Evolutionary conservation across 768 basidiomycete species (phyloP), one percentile per base, ranked within the genome.

Genomic region (Russula sp.): DNA sequence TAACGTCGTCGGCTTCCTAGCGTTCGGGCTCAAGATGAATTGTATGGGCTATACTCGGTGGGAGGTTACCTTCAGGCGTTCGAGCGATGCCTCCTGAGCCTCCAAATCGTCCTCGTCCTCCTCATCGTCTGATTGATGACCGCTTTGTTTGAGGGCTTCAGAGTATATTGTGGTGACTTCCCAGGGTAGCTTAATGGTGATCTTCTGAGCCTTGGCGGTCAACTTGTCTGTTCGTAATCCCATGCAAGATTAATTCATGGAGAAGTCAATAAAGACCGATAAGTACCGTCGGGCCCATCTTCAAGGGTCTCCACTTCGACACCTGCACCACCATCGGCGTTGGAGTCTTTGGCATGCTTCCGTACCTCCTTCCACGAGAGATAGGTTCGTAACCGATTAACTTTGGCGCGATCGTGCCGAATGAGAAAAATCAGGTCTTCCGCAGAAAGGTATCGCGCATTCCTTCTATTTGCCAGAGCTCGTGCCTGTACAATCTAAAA

Each of bases 381-480:
- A 72, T 97, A 98, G 11, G 92, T 96, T 38, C 93, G 78, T 32
- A 98, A 79, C 50, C 95, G 82, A 76, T 97, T 96, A 66, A 98
- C 92, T 74, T 96, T 97, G 9, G 89, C 90, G 67, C 91, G 79
- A 77, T 98, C 95, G 70, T 96, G 89, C 6, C 95, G 87, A 71
- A 98, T 94, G 72, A 97, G 87, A 69, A 97, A 98, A 69, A 98
- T 93, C 61, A 98, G 87, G 75, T 98, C 95, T 75, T 98, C 95
- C 0, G 94, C 89, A 2, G 90, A 86, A 44, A 96, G 81, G 68
- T 88, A 92, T 24, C 94, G 88, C 7, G 92, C 90, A 0, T 89
- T 88, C 8, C 95, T 86, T 38, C 90, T 84, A 55, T 80, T 86
- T 0, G 95, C 91, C 5, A 94, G 81, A 1, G 84, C 85, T 20